Evolutionary conservation across 1,284 basidiomycete species (phyloP).

Genomic region (Microbotryum lychnidis-dioicae): DNA sequence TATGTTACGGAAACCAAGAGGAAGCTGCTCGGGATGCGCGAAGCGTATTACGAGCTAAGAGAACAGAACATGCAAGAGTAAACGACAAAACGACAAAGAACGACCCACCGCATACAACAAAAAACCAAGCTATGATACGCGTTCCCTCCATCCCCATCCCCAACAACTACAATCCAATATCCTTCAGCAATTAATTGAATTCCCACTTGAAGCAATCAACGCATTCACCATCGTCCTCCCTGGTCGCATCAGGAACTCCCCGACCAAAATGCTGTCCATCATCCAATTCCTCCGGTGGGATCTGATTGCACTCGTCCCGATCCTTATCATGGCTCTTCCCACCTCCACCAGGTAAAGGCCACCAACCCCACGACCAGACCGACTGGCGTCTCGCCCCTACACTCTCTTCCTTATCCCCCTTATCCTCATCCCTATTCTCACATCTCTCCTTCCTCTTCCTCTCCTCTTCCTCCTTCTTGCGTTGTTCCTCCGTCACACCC

Average conservation of each 20-base stretch:
- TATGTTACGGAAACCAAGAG: too few species aligned
- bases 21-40: too few species aligned
- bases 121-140: not conserved
- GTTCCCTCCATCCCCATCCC: too few species aligned
- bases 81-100: not conserved
- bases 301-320: conserved; percentile 1
- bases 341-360: conserved; percentile 11
- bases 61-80: not conserved
- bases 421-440: not conserved
- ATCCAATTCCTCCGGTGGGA: conserved; percentile 15
- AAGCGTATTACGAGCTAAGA: not conserved
- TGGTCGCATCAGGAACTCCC: conserved; percentile 31
- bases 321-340: conserved; percentile 8
- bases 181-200: conserved; percentile 6
- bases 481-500: conserved; percentile 43
- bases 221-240: conserved; percentile 27
- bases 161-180: not conserved
- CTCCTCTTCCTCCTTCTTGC: not conserved
- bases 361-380: not conserved
- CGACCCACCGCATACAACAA: not conserved
- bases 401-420: not conserved
- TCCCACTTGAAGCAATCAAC: conserved; percentile 34
- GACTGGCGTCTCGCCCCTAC: not conserved
- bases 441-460: not conserved
- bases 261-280: conserved; percentile 27